phyloP scores from a whole-genome alignment of 306 rosid genomes.

The Notholithocarpus densiflorus region DNA sequence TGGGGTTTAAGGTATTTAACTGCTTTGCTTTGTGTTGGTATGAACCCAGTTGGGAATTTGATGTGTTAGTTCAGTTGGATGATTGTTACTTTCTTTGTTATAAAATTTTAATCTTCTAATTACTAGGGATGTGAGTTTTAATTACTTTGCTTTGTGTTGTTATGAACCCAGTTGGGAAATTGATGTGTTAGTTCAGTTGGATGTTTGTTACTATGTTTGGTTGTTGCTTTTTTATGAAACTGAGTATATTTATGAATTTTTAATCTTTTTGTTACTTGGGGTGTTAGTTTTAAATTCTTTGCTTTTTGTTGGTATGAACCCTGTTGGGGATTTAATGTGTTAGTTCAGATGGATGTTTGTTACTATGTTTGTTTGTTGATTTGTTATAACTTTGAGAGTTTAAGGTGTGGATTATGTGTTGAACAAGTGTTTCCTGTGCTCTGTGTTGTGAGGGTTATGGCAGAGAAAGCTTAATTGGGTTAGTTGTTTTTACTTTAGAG shows the following conservation, averaged over 20 bases:
- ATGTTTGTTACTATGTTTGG: too few relatives aligned
- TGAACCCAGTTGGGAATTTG: constrained; percentile 6
- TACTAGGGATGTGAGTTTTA: too few relatives aligned
- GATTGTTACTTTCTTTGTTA: neutral
- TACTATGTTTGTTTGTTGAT: too few relatives aligned
- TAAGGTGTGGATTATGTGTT: neutral
- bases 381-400: neutral
- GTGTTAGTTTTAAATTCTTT: too few relatives aligned
- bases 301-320: too few relatives aligned
- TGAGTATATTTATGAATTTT: too few relatives aligned
- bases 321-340: too few relatives aligned
- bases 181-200: too few relatives aligned
- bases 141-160: neutral
- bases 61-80: neutral
- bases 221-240: too few relatives aligned
- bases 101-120: too few relatives aligned
- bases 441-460: neutral
- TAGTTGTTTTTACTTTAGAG: constrained; percentile 30
- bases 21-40: neutral
- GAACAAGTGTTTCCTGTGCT: neutral
- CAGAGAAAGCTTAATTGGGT: neutral
- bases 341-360: too few relatives aligned
- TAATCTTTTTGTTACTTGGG: too few relatives aligned
- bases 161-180: neutral
- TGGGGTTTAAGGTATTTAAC: neutral